These are phyloP conservation scores for Metarhizium guizhouense DNA, from an alignment of 2,329 filamentous ascomycete genomes.

Conservation along the genomic window DNA sequence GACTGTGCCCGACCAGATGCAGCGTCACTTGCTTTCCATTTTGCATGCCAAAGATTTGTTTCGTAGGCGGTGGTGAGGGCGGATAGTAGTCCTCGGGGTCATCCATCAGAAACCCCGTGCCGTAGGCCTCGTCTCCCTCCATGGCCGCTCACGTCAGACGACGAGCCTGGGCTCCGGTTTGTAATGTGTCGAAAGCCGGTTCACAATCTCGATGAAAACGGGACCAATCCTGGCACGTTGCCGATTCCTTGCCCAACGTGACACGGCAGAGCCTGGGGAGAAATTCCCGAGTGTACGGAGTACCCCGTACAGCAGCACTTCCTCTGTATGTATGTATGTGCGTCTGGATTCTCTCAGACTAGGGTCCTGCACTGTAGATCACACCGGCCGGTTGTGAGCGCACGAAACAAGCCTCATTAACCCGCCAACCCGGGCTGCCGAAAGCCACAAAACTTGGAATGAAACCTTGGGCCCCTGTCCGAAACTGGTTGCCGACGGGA, in stretches of 20 bases:
- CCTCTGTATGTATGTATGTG: no score
- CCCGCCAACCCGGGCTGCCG: neutral
- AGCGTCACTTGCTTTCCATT: constrained; percentile 58
- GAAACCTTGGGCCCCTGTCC: neutral
- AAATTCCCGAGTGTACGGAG: no score
- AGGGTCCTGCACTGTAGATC: neutral
- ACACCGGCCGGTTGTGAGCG: neutral
- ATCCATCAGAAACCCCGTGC: constrained; percentile 53
- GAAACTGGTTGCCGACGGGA: neutral
- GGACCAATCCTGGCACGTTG: no score
- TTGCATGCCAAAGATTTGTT: constrained; percentile 60
- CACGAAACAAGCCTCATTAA: neutral
- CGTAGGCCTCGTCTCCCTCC: constrained; percentile 25
- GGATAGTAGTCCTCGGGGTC: constrained; percentile 77
- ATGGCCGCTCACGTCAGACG: neutral
- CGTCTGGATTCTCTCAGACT: no score
- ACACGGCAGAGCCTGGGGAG: no score
- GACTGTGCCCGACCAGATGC: constrained; percentile 78
- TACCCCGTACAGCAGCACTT: no score
- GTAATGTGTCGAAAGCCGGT: no score
- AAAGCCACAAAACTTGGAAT: neutral
- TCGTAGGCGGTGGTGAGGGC: constrained; percentile 66
- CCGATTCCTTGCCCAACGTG: no score
- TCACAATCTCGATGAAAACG: no score
- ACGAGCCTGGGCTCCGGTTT: no score